Base-by-base conservation (phyloP, 352 stramenopile genomes). In the Phytopythium delawarense region DNA sequence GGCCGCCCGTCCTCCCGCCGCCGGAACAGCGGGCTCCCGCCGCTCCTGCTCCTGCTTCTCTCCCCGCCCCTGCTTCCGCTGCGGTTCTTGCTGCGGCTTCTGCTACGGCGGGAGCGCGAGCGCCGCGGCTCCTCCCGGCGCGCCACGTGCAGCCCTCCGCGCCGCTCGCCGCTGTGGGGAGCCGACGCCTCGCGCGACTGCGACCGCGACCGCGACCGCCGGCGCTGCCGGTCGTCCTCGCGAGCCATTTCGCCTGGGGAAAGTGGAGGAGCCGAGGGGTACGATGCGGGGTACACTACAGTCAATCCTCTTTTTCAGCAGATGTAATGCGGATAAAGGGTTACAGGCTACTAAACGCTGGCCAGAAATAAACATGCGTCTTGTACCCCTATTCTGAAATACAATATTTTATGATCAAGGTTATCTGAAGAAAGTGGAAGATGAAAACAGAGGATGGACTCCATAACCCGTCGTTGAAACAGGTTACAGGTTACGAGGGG, bases 121-220 rank as follows among this genome's bases (percentile, higher is more conserved):
- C 48, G 25, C 23, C 50, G 64, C 30, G 37, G 11, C 9, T 56
- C 34, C 45, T 62, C 58, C 16, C 72, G 72, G 15, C 67, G 70
- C 64, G 73, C 72, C 12, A 75, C 67, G 58, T 75, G 67, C 20
- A 75, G 64, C 7, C 67, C 67, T 16, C 50, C 67, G 15, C 34
- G 30, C 32, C 57, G 60, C 48, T 71, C 50, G 4, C 34, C 23
- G 2, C 18, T 6, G 21, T 20, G 37, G 8, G 1, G 48, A 0
- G 48, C 13, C 12, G 25, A 23, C 23, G 25, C 21, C 4, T 35
- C 48, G 13, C 48, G 48, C 23, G 23, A 16, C 46, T 3, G 11
- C 21, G 46, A 52, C 4, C 46, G 46, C 46, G 46, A 45, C 7
- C 42, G 42, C 34, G 34, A 50, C 11, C 48, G 23, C 15, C 48